Base-by-base conservation (phyloP, 2,329 filamentous ascomycete genomes). In the Ophiocordyceps camponoti-floridani region DNA sequence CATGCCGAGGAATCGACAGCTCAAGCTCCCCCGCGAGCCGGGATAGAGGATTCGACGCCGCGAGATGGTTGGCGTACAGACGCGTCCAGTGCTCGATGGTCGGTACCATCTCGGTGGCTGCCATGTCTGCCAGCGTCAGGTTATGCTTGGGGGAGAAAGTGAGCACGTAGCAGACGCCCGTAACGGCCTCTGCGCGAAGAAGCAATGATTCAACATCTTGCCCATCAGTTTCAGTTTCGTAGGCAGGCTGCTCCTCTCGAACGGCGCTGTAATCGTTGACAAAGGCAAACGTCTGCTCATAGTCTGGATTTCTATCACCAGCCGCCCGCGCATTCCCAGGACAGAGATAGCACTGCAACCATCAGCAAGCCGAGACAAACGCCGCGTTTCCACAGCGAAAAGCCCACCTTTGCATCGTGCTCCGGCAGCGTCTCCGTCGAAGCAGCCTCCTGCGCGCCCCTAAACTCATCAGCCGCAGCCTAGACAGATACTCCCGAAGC, bases 231-330 rank as follows among this genome's bases (percentile, higher is more conserved):
- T 30, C 27, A 30, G 12, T 62, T 33, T 61, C 57, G 62, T 96
- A 98, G 42, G 84, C 79, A 28, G 81, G 79, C 62, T 98, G 91
- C 50, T 84, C 72, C 63, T 95, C 88, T 65, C 94, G 95, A 43
- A 98, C 89, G 2, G 91, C 91, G 56, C 86, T 93, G 64, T 91
- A 98, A 61, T 98, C 91, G 56, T 98, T 98, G 52, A 96, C 83
- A 57, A 98, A 98, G 37, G 89, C 82, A 59, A 93, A 96, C 0
- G 87, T 94, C 55, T 77, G 77, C 44, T 83, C 72, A 58, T 96
- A 98, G 45, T 83, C 70, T 1, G 91, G 89, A 56, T 98, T 98
- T 48, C 63, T 60, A 56, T 91, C 86, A 45, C 91, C 91, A 54
- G 86, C 79, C 4, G 91, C 91, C 46, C 91, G 81, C 51, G 82